Conservation (phyloP, 148 eudicot species). For the Persicaria maculosa region DNA sequence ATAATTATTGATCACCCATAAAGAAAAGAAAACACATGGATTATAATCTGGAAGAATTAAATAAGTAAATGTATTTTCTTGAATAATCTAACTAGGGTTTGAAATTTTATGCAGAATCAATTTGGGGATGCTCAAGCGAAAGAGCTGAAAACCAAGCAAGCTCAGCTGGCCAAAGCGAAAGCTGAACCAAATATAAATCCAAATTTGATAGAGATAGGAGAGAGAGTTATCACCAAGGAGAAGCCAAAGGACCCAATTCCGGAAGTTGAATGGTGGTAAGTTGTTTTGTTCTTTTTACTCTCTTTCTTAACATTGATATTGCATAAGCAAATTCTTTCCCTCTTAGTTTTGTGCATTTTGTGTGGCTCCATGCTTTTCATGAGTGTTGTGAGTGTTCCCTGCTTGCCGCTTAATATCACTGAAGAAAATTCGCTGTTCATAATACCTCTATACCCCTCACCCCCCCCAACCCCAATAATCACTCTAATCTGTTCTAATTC, state of each 20-base stretch:
- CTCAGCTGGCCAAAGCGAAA: conserved; percentile 91
- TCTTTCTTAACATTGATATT: neutral
- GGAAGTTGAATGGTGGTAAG: conserved; percentile 97
- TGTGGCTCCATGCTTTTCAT: neutral
- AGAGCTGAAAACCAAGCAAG: conserved; percentile 88
- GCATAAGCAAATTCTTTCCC: neutral
- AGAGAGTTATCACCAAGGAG: conserved; percentile 72
- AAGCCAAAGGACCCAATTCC: conserved; percentile 84
- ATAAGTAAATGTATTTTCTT: neutral
- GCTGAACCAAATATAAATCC: conserved; percentile 97
- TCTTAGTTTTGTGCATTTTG: neutral
- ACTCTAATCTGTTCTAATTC: neutral
- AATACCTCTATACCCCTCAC: neutral
- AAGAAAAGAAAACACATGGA: neutral
- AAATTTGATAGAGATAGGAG: conserved; percentile 87
- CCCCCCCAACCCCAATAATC: neutral
- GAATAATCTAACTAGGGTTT: conserved; percentile 8
- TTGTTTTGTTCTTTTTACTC: neutral
- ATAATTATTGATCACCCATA: neutral
- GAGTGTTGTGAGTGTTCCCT: neutral
- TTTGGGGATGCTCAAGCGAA: conserved; percentile 97
- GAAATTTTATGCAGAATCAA: conserved; percentile 50
- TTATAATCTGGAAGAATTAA: neutral
- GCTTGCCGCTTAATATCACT: neutral
- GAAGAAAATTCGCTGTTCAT: neutral